Conservation (phyloP, 2,329 filamentous ascomycete genomes). For the Achaetomium macrosporum region DNA sequence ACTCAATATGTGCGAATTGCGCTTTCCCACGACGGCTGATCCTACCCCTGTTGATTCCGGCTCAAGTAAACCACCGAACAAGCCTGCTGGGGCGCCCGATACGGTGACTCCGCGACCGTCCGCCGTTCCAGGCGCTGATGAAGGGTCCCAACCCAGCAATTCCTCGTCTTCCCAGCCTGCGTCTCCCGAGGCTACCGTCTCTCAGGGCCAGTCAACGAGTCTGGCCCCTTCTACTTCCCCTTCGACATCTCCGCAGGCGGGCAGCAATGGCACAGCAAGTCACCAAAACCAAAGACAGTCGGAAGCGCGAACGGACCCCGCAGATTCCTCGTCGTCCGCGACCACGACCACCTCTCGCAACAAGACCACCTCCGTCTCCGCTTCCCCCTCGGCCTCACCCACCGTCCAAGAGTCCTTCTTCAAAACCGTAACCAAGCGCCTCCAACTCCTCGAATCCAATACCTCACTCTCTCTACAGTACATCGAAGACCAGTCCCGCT, state of each 20-base stretch:
- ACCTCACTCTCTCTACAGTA: slow-evolving; percentile 90
- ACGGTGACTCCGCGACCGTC: slow-evolving; percentile 9
- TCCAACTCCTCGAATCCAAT: slow-evolving; percentile 87
- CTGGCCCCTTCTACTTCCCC: slow-evolving; percentile 1
- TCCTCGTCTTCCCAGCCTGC: slow-evolving; percentile 12
- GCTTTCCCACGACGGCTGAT: slow-evolving; percentile 24
- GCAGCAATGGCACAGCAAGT: slow-evolving; percentile 4
- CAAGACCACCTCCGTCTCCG: slow-evolving; percentile 35
- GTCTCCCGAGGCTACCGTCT: neutral
- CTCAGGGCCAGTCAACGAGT: slow-evolving; percentile 11
- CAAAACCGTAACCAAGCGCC: slow-evolving; percentile 88
- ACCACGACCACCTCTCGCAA: slow-evolving; percentile 27
- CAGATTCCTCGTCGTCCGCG: slow-evolving; percentile 8
- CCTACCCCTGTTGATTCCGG: slow-evolving; percentile 20
- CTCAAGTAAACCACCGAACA: slow-evolving; percentile 5
- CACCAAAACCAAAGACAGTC: slow-evolving; percentile 11
- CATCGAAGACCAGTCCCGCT: slow-evolving; percentile 90
- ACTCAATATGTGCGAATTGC: slow-evolving; percentile 23
- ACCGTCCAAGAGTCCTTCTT: slow-evolving; percentile 97
- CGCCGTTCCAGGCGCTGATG: slow-evolving; percentile 2
- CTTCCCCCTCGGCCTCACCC: slow-evolving; percentile 54
- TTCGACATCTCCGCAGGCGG: slow-evolving; percentile 1
- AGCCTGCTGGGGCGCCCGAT: slow-evolving; percentile 6
- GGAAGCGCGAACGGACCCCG: slow-evolving; percentile 1
- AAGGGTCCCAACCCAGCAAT: slow-evolving; percentile 5